phyloP scores from a whole-genome alignment of 1,284 basidiomycete species.

The Cutaneotrichosporon sp. region DNA sequence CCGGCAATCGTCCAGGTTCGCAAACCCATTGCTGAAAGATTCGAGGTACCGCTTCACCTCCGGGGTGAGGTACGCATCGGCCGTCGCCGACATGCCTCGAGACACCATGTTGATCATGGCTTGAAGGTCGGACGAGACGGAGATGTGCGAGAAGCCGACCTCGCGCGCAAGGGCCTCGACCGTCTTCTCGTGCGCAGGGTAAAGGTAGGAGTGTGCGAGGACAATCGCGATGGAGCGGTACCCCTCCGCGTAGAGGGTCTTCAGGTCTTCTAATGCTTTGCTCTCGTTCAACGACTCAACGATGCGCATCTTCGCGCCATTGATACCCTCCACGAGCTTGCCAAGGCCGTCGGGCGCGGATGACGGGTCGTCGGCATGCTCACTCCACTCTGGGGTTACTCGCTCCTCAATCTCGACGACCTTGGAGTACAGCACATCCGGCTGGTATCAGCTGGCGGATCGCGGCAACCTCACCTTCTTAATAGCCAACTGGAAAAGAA shows the following conservation, averaged over 20 bases:
- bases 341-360: neutral
- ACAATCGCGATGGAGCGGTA: constrained; percentile 81
- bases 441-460: neutral
- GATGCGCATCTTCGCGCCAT: neutral
- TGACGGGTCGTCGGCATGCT: neutral
- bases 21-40: constrained; percentile 82
- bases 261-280: constrained; percentile 50
- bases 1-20: constrained; percentile 48
- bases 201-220: constrained; percentile 76
- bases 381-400: constrained; percentile 62
- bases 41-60: constrained; percentile 79
- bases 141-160: constrained; percentile 79
- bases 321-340: neutral
- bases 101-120: constrained; percentile 94
- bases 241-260: constrained; percentile 59
- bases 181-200: constrained; percentile 57
- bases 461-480: constrained; percentile 21
- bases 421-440: constrained; percentile 49
- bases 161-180: constrained; percentile 68
- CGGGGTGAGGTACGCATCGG: constrained; percentile 94
- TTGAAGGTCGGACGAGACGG: constrained; percentile 76
- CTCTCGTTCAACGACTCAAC: constrained; percentile 42
- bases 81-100: constrained; percentile 84
- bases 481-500: constrained; percentile 48
- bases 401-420: constrained; percentile 54